Evolutionary conservation across 441 rosid species (phyloP).

Genomic region (Gossypium schwendimanii): DNA sequence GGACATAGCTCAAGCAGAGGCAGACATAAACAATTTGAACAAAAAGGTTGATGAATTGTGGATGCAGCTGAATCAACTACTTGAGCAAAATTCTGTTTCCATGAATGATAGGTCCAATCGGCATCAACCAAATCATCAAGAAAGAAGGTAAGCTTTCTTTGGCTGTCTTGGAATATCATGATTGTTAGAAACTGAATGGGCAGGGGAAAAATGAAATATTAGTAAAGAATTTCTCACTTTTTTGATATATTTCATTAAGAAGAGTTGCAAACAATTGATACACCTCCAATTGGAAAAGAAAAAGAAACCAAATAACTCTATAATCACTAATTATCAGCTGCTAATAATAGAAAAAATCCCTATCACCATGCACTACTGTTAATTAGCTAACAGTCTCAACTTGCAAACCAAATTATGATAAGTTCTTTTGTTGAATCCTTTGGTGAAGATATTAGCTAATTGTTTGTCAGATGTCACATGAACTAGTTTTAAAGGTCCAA

Average conservation of each 20-base stretch:
- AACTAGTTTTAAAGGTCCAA: too few relatives aligned
- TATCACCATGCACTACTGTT: too few relatives aligned
- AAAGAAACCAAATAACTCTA: background rate
- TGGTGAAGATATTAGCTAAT: too few relatives aligned
- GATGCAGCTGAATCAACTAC: constrained; percentile 41
- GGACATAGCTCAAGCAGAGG: constrained; percentile 60
- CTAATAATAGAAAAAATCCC: too few relatives aligned
- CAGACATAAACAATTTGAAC: constrained; percentile 54
- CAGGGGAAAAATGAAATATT: background rate
- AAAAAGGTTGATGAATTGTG: constrained; percentile 60
- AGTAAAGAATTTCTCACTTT: background rate
- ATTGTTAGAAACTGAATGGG: background rate
- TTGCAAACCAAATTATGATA: too few relatives aligned
- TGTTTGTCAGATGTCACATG: too few relatives aligned
- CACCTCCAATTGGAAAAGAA: background rate
- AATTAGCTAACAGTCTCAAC: too few relatives aligned
- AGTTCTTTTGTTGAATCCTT: too few relatives aligned
- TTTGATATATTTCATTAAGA: background rate
- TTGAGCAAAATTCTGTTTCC: constrained; percentile 30
- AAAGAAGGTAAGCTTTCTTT: constrained; percentile 40
- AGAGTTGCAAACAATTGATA: background rate
- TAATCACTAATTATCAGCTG: too few relatives aligned
- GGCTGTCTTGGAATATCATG: background rate
- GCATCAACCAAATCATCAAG: constrained; percentile 25
- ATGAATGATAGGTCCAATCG: constrained; percentile 25